phyloP scores from a whole-genome alignment of 306 rosid species.

The Vigna reflexopilosa region DNA sequence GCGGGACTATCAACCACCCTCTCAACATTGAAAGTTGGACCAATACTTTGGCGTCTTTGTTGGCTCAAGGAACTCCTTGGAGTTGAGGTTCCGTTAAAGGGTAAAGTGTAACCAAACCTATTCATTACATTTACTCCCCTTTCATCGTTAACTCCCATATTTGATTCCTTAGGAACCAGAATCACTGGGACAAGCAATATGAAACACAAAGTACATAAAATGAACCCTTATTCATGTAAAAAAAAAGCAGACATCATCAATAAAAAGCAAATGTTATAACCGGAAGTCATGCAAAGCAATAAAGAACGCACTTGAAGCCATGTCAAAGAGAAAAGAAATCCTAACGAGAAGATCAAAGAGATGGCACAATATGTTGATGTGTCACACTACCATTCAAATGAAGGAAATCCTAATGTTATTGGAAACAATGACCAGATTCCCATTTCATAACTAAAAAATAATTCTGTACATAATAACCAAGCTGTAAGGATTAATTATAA shows the following conservation, averaged over 20 bases:
- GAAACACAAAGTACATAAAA: constrained; percentile 45
- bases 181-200: constrained; percentile 35
- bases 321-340: constrained; percentile 10
- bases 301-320: constrained; percentile 9
- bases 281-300: constrained; percentile 17
- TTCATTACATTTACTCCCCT: constrained; percentile 46
- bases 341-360: background rate
- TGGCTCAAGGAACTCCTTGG: constrained; percentile 50
- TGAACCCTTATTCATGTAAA: background rate
- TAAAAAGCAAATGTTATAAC: background rate
- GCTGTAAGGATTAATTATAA: background rate
- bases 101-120: constrained; percentile 45
- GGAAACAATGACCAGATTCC: background rate
- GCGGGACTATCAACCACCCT: constrained; percentile 63
- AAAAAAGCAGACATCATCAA: background rate
- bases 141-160: constrained; percentile 63
- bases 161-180: constrained; percentile 45
- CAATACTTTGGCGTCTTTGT: constrained; percentile 42
- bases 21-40: constrained; percentile 43
- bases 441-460: constrained; percentile 38
- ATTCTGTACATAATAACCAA: constrained; percentile 15
- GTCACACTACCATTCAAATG: background rate
- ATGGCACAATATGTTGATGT: background rate
- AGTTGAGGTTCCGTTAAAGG: constrained; percentile 50
- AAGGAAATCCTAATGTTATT: background rate